Base-by-base conservation (phyloP, 2,329 filamentous ascomycete species). In the Ophiognomonia clavigignenti-juglandacearum region DNA sequence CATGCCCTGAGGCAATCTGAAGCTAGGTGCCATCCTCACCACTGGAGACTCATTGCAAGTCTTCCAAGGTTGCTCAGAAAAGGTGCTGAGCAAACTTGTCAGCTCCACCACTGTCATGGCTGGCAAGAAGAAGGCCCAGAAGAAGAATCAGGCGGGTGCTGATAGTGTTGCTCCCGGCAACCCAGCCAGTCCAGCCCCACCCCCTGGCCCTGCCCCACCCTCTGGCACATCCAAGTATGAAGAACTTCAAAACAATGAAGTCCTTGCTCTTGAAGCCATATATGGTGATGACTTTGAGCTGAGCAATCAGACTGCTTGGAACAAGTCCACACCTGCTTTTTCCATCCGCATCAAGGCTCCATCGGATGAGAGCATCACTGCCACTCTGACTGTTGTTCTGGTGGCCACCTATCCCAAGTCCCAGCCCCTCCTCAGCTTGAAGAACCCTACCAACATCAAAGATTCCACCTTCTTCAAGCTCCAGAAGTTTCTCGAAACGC, bases 321-420 rank as follows among this genome's bases (percentile, higher is more conserved):
- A 95, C 80, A 90, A 88, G 79, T 82, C 85, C 4, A 87, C 95
- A 60, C 85, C 88, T 14, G 78, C 82, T 0, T 95, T 97, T 63
- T 88, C 88, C 56, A 82, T 97, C 43, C 80, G 77, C 43, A 75
- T 97, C 53, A 88, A 81, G 59, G 78, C 88, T 9, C 82, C 82
- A 4, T 83, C 82, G 0, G 85, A 93, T 59, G 75, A 82, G 31
- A 84, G 90, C 40, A 78, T 89, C 51, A 76, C 75, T 22, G 73
- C 90, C 32, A 82, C 80, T 2, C 68, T 97, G n/a, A 76, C 80
- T 39, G 88, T 95, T 43, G 84, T 87, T 47, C 72, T 97, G 55
- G 93, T 89, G 8, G 86, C 90, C 6, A 95, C 91, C 1, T 97
- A 97, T 63, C 93, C 92, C 4, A 95, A 88, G 61, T 86, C 89